phyloP scores from a whole-genome alignment of 2,329 filamentous ascomycete species.

The Claviceps maximensis region DNA sequence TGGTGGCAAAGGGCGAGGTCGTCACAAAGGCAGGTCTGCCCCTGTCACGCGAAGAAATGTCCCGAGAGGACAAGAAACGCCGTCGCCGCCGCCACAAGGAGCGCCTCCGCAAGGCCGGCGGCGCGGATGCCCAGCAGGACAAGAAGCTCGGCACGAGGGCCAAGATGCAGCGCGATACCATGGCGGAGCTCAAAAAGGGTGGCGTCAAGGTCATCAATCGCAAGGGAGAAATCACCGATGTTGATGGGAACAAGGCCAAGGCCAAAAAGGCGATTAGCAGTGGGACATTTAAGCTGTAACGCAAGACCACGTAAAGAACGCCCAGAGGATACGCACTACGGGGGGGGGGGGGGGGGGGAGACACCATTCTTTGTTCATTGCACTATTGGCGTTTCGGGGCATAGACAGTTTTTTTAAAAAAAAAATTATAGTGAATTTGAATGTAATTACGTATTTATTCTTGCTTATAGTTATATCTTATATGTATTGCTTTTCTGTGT shows the following conservation, averaged over 20 bases:
- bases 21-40: constrained; percentile 66
- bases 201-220: constrained; percentile 86
- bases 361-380: too few species aligned
- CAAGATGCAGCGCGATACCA: constrained; percentile 32
- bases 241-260: constrained; percentile 66
- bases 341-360: too few species aligned
- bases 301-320: too few species aligned
- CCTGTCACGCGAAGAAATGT: constrained; percentile 74
- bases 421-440: too few species aligned
- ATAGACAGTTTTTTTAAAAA: too few species aligned
- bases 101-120: constrained; percentile 57
- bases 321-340: too few species aligned
- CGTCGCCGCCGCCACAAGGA: constrained; percentile 74
- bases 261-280: constrained; percentile 37
- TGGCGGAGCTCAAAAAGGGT: constrained; percentile 64
- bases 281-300: constrained; percentile 50
- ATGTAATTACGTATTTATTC: too few species aligned
- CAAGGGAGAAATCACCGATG: constrained; percentile 72
- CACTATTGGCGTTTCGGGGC: too few species aligned
- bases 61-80: constrained; percentile 68
- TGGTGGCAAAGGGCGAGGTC: constrained; percentile 54
- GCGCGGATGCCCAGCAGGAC: constrained; percentile 17
- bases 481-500: too few species aligned
- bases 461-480: too few species aligned
- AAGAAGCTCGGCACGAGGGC: constrained; percentile 41